phyloP scores from a whole-genome alignment of 1,284 basidiomycete genomes.

The Xerocomus minutiporus region DNA sequence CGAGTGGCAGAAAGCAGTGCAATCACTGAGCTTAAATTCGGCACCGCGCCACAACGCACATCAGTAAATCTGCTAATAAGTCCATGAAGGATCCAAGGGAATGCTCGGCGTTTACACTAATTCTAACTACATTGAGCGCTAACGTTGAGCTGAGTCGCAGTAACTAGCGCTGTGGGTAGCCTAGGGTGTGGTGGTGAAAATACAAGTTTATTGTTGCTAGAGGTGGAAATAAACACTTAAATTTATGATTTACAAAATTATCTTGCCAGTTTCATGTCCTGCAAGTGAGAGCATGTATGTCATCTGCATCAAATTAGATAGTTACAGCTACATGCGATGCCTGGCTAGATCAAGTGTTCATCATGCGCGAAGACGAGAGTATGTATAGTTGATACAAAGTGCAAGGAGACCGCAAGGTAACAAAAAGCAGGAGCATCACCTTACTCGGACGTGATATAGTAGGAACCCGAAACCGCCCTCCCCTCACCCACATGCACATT shows the following conservation, averaged over 20 bases:
- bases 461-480: neutral
- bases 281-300: neutral
- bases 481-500: neutral
- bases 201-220: neutral
- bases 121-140: no score
- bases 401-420: neutral
- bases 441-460: neutral
- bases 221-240: neutral
- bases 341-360: neutral
- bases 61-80: no score
- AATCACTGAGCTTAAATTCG: no score
- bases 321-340: neutral
- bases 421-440: neutral
- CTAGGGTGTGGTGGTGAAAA: neutral
- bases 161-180: no score
- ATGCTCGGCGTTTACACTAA: no score
- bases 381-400: conserved; percentile 9
- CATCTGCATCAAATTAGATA: neutral
- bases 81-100: no score
- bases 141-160: no score
- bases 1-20: no score
- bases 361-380: neutral
- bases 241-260: neutral
- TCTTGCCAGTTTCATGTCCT: neutral
- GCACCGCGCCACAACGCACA: no score